Base-by-base conservation (phyloP, 306 rosid species). In the Vigna radiata region DNA sequence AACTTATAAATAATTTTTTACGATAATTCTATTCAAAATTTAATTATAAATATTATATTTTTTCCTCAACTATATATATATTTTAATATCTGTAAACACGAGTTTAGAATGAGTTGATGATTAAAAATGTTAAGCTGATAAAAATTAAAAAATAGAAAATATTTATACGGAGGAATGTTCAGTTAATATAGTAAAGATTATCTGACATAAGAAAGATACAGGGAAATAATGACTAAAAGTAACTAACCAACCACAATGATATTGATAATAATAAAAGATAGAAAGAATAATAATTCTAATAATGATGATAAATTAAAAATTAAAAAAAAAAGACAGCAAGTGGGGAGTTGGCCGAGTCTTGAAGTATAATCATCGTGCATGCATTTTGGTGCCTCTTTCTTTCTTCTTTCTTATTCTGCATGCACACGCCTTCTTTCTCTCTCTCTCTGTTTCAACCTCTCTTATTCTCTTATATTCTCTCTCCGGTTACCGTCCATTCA, bases 341-440 rank as follows among this genome's bases (percentile, higher is more conserved):
- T 83, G 85, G 88, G 76, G 90, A 89, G 94, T 83, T 91, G 87
- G 96, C 92, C 66, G 89, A 90, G 98, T 85, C 98, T 91, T 94
- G 90, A 91, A 94, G 97, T 87, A 85, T 89, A 83, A 94, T 91
- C 96, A 88, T 77, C 98, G 97, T 94, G 98, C 98, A 94, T 94
- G 98, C 98, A 89, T 89, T 94, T 88, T 81, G 36, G 85, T 86
- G 83, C 86, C 75, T 75, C 75, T 72, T 80, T 84, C 79, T 80
- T 62, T 69, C 78, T 77, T 59, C 73, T 82, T 76, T 80, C 85
- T 88, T 83, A 83, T 79, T 89, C 83, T 88, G 89, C 97, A 90
- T 91, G 97, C 97, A 88, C 96, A 87, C 97, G 97, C 91, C 90
- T 90, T 77, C 89, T 81, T 25, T 74, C 79, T 76, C 66, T 67